A percentile compares a stretch with the other conserved stretches of the same genome.
Conservation (phyloP, 768 basidiomycete species). For the Xerocomellus dryophilus region DNA sequence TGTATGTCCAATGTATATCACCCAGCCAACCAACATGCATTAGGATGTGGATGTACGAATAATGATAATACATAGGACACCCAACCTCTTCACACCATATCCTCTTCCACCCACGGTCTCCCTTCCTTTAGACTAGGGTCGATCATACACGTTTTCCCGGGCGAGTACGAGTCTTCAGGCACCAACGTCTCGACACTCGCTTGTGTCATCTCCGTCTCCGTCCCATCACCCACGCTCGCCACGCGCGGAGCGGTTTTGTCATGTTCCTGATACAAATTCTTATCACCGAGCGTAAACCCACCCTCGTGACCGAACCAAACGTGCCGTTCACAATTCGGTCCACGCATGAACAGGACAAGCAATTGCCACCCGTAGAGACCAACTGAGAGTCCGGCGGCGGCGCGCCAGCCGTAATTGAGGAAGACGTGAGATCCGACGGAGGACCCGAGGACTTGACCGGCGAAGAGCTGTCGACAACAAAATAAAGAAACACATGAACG, state of each 20-base stretch:
- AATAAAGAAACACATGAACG: neutral
- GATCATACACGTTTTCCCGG: neutral
- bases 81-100: neutral
- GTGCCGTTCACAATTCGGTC: conserved; percentile 35
- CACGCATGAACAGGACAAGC: conserved; percentile 35
- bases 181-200: conserved; percentile 5
- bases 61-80: neutral
- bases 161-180: conserved; percentile 2
- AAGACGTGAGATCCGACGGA: conserved; percentile 42
- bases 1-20: neutral
- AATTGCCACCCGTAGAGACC: conserved; percentile 36
- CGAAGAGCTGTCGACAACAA: conserved; percentile 22
- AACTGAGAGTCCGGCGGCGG: conserved; percentile 32
- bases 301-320: conserved; percentile 64
- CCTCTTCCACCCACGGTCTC: neutral
- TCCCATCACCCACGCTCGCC: neutral
- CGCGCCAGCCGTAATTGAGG: conserved; percentile 39
- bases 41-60: neutral
- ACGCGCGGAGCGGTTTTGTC: neutral
- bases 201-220: neutral
- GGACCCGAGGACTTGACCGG: conserved; percentile 44
- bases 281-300: conserved; percentile 32
- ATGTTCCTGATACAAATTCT: neutral
- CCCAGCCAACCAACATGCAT: neutral
- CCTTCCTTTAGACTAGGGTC: neutral